phyloP scores from a whole-genome alignment of 2,329 filamentous ascomycete species.

The Penicillium sp. region DNA sequence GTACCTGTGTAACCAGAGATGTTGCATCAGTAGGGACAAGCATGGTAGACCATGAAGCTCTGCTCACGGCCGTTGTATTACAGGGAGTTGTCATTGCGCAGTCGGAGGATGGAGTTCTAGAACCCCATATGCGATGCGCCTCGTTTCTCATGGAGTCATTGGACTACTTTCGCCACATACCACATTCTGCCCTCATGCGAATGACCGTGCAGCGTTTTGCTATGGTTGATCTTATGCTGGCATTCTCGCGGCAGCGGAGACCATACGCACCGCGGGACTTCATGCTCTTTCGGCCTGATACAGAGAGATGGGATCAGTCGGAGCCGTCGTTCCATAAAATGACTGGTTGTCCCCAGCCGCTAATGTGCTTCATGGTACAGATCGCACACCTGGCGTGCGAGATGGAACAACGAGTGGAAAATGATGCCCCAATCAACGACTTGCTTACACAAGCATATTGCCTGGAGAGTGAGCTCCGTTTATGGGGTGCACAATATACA shows the following conservation, averaged over 20 bases:
- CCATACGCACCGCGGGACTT: constrained; percentile 20
- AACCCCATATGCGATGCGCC: constrained; percentile 24
- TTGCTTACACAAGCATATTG: constrained; percentile 15
- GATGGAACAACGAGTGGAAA: constrained; percentile 9
- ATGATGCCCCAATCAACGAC: not conserved
- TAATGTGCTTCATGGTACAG: constrained; percentile 23
- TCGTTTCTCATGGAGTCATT: constrained; percentile 24
- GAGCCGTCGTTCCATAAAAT: constrained; percentile 27
- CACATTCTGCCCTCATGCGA: constrained; percentile 13
- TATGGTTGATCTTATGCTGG: constrained; percentile 27
- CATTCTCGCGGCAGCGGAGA: constrained; percentile 23
- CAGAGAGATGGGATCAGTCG: constrained; percentile 17
- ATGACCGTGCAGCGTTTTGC: constrained; percentile 23
- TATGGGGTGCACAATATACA: constrained; percentile 15
- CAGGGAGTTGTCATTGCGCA: constrained; percentile 24
- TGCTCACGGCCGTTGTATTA: constrained; percentile 21
- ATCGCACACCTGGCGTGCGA: constrained; percentile 25
- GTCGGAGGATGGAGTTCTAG: constrained; percentile 22
- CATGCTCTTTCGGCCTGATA: constrained; percentile 18
- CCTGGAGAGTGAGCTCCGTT: constrained; percentile 22
- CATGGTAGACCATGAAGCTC: constrained; percentile 16
- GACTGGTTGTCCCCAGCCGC: constrained; percentile 25
- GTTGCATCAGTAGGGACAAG: not conserved
- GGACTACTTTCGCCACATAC: constrained; percentile 14
- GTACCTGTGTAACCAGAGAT: not conserved